A percentile compares a stretch with the other conserved stretches of the same genome.
phyloP scores from a whole-genome alignment of 202 grass and related monocot genomes.

The Zizania palustris region DNA sequence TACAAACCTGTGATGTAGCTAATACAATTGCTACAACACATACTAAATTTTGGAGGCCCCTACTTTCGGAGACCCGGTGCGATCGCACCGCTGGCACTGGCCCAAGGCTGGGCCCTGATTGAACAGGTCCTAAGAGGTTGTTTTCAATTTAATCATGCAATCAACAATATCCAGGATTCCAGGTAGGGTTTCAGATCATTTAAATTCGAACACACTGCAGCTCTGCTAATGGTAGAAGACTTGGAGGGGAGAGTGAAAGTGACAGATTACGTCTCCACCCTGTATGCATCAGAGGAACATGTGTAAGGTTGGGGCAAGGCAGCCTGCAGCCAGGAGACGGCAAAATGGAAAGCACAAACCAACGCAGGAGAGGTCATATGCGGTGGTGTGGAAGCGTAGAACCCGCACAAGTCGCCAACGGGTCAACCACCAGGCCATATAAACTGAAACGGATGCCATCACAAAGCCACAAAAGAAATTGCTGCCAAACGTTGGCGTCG shows the following conservation, averaged over 20 bases:
- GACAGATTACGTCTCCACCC: too few species aligned
- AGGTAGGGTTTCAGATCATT: background rate
- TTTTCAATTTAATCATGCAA: background rate
- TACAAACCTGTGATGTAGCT: too few species aligned
- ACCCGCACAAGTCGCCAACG: background rate
- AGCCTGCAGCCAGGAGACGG: background rate
- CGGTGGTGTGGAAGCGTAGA: background rate
- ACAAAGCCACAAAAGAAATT: background rate
- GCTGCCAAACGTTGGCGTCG: background rate
- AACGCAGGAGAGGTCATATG: background rate
- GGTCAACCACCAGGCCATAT: background rate
- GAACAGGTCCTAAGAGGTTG: background rate
- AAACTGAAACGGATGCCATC: background rate
- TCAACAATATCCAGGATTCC: background rate
- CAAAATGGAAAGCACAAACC: background rate
- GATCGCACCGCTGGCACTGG: too few species aligned
- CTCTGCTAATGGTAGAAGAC: background rate
- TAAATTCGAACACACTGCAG: background rate
- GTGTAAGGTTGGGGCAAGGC: background rate
- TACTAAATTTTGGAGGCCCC: too few species aligned
- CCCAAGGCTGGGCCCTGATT: too few species aligned
- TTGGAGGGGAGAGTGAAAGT: background rate
- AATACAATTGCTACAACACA: too few species aligned
- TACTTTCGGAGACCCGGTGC: too few species aligned
- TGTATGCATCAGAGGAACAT: background rate